phyloP scores from a whole-genome alignment of 805 yeast species.

The Lipomyces spencermartinsiae region DNA sequence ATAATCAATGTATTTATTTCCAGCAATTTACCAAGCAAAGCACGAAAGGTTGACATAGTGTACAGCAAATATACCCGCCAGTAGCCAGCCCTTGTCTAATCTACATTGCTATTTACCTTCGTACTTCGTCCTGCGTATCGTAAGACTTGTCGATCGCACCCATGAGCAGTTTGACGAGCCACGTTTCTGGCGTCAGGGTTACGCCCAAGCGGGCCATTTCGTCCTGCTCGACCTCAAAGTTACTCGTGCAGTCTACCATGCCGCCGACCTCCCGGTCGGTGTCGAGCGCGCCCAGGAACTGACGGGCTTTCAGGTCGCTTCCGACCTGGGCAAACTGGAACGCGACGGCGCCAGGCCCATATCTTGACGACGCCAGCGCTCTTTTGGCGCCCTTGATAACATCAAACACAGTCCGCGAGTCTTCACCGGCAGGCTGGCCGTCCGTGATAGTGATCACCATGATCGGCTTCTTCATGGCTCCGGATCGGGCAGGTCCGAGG shows the following conservation, averaged over 20 bases:
- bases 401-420: slow-evolving; percentile 36
- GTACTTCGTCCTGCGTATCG: slow-evolving; percentile 43
- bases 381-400: slow-evolving; percentile 42
- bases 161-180: slow-evolving; percentile 44
- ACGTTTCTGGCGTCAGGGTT: slow-evolving; percentile 42
- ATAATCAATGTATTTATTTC: not conserved
- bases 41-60: not conserved
- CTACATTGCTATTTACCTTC: not conserved
- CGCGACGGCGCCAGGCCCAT: slow-evolving; percentile 45
- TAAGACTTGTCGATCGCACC: slow-evolving; percentile 43
- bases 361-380: slow-evolving; percentile 37
- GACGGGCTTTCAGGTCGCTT: slow-evolving; percentile 43
- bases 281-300: slow-evolving; percentile 44
- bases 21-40: not conserved
- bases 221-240: slow-evolving; percentile 45
- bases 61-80: not conserved
- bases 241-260: slow-evolving; percentile 44
- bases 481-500: slow-evolving; percentile 39
- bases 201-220: slow-evolving; percentile 45
- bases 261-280: slow-evolving; percentile 42
- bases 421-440: slow-evolving; percentile 46
- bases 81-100: not conserved
- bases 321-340: slow-evolving; percentile 48
- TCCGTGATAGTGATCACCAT: slow-evolving; percentile 44
- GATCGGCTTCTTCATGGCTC: slow-evolving; percentile 43